Evolutionary conservation across 371 early-diverging fungal genomes (phyloP), one percentile per base, ranked within the genome.

Genomic region (Mucor irregularis): DNA sequence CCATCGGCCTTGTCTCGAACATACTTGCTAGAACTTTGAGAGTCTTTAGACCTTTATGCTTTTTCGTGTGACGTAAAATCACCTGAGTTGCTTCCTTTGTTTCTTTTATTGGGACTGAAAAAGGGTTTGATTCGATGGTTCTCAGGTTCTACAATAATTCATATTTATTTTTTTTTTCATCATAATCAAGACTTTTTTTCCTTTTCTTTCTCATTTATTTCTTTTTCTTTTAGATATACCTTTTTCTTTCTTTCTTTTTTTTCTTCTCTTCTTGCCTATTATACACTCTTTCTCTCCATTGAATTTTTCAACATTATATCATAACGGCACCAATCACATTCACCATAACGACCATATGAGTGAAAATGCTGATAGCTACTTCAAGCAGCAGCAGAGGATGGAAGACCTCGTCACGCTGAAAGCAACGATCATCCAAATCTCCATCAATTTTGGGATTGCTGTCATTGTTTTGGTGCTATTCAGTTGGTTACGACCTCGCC

Each of bases 401-500:
- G 75, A 75, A 35, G 70, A 69, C 30, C 17, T 50, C 5, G 39
- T 72, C 28, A 62, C 50, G 22, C 30, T 75, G 9, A 64, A 61
- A 31, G 69, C 79, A n/a, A 61, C 77, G 50, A 68, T 64, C 2
- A 58, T 71, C 28, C 79, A 82, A 52, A 51, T 80, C 29, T 68
- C 59, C 37, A 72, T 74, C 39, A 78, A 82, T 45, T 37, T 79
- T n/a, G 68, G 60, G 17, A 22, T 78, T 34, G 66, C 78, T 11
- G 52, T 77, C 17, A 62, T 57, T 9, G 74, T 73, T 19, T 56
- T 80, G n/a, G 55, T 70, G 24, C 57, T 69, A 5, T 68, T 73
- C 44, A 64, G 68, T 24, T 63, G 61, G 58, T 57, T 81, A 29
- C 57, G 83, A 51, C 78, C 81, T 46, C 62, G 61, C 34, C 66